These are phyloP conservation scores for Lentinula sp. DNA, from an alignment of 768 basidiomycete genomes.

Conservation along the genomic window DNA sequence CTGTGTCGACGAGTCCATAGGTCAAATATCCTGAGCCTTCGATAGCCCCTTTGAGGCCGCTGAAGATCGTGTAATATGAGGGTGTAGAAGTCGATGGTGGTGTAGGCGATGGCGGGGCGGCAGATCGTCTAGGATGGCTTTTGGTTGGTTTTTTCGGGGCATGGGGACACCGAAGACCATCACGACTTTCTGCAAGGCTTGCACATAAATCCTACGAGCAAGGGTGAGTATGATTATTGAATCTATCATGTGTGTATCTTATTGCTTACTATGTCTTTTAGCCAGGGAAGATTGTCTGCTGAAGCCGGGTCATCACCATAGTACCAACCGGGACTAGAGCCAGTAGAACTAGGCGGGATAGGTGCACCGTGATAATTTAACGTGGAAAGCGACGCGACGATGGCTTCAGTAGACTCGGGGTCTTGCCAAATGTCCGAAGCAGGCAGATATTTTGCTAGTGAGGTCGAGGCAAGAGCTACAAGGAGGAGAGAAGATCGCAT, in stretches of 20 bases:
- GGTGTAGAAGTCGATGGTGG: constrained; percentile 15
- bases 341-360: constrained; percentile 23
- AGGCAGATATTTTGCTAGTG: not conserved
- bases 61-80: constrained; percentile 19
- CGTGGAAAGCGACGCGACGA: constrained; percentile 7
- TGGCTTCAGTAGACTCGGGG: not conserved
- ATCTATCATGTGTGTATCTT: too few species aligned
- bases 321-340: constrained; percentile 30
- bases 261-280: constrained; percentile 1
- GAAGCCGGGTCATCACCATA: constrained; percentile 17
- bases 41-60: constrained; percentile 22
- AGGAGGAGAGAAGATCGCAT: not conserved
- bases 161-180: constrained; percentile 18
- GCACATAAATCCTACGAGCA: constrained; percentile 15
- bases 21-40: constrained; percentile 28
- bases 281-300: not conserved
- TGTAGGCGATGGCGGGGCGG: constrained; percentile 10
- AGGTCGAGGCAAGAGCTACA: not conserved
- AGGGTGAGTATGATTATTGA: too few species aligned
- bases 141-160: not conserved
- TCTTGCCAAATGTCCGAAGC: not conserved
- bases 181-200: constrained; percentile 17
- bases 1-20: constrained; percentile 27
- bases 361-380: constrained; percentile 27
- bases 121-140: not conserved